Evolutionary conservation across 805 yeast species (phyloP).

Genomic region (Brettanomyces anomalus): DNA sequence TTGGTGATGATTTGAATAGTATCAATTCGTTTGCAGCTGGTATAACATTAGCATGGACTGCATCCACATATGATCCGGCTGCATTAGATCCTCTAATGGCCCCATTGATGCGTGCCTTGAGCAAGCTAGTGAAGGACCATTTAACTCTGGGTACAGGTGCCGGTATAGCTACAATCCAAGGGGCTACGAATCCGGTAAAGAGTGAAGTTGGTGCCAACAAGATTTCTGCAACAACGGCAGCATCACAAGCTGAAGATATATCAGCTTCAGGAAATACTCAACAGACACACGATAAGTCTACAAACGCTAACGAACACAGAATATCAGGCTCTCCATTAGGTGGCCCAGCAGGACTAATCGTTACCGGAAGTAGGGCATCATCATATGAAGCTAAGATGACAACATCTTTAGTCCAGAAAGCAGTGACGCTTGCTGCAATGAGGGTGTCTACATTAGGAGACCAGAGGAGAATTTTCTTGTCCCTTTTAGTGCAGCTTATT

Average conservation of each 20-base stretch:
- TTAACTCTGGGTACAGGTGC: slow-evolving; percentile 33
- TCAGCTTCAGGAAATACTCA: no score
- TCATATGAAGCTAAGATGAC: slow-evolving; percentile 70
- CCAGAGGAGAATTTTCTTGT: slow-evolving; percentile 80
- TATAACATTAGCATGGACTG: slow-evolving; percentile 72
- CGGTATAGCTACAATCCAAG: no score
- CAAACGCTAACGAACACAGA: no score
- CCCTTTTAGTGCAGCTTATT: slow-evolving; percentile 79
- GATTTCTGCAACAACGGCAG: not conserved
- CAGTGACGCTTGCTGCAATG: slow-evolving; percentile 66
- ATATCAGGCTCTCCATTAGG: no score
- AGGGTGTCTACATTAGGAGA: slow-evolving; percentile 87
- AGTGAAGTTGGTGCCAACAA: not conserved
- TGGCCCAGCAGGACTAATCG: not conserved
- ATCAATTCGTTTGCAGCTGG: slow-evolving; percentile 82
- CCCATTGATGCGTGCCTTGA: slow-evolving; percentile 74
- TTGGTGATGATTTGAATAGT: slow-evolving; percentile 65
- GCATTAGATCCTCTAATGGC: slow-evolving; percentile 70
- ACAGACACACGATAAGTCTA: no score
- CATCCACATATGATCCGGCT: slow-evolving; percentile 66
- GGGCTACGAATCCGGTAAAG: not conserved
- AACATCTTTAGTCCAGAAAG: slow-evolving; percentile 64
- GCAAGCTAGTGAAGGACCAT: slow-evolving; percentile 84
- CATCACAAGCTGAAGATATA: no score
- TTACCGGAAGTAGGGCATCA: not conserved